Evolutionary conservation across 352 stramenopile species (phyloP).

Genomic region (Phytophthora syringae): DNA sequence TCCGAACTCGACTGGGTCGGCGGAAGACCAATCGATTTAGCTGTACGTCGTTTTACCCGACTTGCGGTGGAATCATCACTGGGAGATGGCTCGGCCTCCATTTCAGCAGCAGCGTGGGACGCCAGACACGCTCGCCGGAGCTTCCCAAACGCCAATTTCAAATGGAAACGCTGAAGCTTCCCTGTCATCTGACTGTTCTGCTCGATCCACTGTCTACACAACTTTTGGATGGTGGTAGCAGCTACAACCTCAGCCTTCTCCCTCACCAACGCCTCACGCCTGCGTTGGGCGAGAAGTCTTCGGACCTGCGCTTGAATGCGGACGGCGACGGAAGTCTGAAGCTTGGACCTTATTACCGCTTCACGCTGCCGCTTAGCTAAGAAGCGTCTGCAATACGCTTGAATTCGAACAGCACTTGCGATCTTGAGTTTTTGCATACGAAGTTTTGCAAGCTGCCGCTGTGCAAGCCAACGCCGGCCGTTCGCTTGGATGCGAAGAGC

Average conservation of each 20-base stretch:
- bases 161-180: constrained; percentile 41
- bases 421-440: constrained; percentile 13
- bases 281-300: constrained; percentile 30
- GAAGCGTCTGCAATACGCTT: constrained; percentile 20
- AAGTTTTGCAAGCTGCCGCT: constrained; percentile 18
- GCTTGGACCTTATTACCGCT: constrained; percentile 4
- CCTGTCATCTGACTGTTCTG: constrained; percentile 20
- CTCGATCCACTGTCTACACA: constrained; percentile 33
- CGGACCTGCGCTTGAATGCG: constrained; percentile 43
- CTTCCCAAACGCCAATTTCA: constrained; percentile 41
- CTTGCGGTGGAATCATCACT: constrained; percentile 30
- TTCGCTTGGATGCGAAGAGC: constrained; percentile 28
- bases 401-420: constrained; percentile 15
- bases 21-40: constrained; percentile 8
- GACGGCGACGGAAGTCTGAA: constrained; percentile 9
- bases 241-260: constrained; percentile 28
- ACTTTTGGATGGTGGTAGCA: constrained; percentile 31
- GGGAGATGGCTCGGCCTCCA: constrained; percentile 41
- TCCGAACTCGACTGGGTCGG: constrained; percentile 36
- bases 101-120: constrained; percentile 27
- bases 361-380: constrained; percentile 18
- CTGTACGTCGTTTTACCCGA: constrained; percentile 7
- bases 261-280: constrained; percentile 20
- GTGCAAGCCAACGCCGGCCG: constrained; percentile 25
- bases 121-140: constrained; percentile 36